Conservation (phyloP, 2,329 filamentous ascomycete species). For the Didymella glomerata region DNA sequence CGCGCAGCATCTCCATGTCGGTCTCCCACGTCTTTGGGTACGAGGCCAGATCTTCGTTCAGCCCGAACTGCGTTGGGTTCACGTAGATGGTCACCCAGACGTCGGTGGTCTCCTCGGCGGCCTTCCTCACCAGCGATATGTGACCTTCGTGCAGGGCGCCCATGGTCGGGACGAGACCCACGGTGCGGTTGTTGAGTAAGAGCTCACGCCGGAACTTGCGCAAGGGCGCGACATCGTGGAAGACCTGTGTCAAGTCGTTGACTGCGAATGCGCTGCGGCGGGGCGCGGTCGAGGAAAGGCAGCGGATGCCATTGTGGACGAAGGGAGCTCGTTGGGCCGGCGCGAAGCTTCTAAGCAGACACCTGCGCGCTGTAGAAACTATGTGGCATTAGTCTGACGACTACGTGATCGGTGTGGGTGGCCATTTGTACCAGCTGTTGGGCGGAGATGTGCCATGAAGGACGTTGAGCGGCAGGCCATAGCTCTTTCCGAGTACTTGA, state of each 20-base stretch:
- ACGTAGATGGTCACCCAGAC: slow-evolving; percentile 94
- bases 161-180: slow-evolving; percentile 96
- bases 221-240: slow-evolving; percentile 77
- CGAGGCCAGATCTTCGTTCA: slow-evolving; percentile 83
- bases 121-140: slow-evolving; percentile 82
- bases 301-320: slow-evolving; percentile 27
- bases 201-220: slow-evolving; percentile 75
- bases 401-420: slow-evolving; percentile 20
- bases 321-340: slow-evolving; percentile 11
- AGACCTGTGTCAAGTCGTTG: slow-evolving; percentile 66
- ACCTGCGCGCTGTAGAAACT: slow-evolving; percentile 25
- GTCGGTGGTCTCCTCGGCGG: slow-evolving; percentile 82
- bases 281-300: slow-evolving; percentile 30
- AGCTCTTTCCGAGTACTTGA: slow-evolving; percentile 12
- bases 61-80: slow-evolving; percentile 95
- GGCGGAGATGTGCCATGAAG: slow-evolving; percentile 35
- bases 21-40: slow-evolving; percentile 91
- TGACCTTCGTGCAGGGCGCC: slow-evolving; percentile 95
- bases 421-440: slow-evolving; percentile 28
- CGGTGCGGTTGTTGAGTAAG: slow-evolving; percentile 70
- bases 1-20: slow-evolving; percentile 73
- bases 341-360: slow-evolving; percentile 6
- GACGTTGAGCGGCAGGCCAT: slow-evolving; percentile 31
- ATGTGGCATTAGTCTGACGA: slow-evolving; percentile 19
- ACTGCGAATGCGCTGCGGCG: slow-evolving; percentile 29